Conservation (phyloP, 108 stramenopile species). For the Discostella stelligeroides region DNA sequence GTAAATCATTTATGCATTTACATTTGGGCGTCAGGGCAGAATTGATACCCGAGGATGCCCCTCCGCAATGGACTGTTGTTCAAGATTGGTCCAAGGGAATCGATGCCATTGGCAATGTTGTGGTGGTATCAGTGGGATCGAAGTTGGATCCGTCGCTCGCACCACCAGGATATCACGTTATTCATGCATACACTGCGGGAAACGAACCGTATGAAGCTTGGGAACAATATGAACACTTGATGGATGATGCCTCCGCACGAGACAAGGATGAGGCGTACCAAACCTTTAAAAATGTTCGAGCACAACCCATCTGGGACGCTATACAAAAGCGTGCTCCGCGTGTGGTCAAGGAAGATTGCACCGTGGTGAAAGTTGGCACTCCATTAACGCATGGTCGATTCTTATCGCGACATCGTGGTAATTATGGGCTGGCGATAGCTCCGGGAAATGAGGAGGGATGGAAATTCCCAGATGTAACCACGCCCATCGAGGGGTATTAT, state of each 20-base stretch:
- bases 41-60: conserved; percentile 85
- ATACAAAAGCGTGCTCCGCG: conserved; percentile 90
- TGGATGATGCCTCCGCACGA: conserved; percentile 63
- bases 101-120: conserved; percentile 87
- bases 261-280: conserved; percentile 79
- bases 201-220: conserved; percentile 89
- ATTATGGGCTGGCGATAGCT: conserved; percentile 51
- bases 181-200: conserved; percentile 92
- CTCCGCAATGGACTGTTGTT: conserved; percentile 95
- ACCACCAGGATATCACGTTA: conserved; percentile 90
- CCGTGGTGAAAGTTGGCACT: conserved; percentile 81
- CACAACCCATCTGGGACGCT: conserved; percentile 89
- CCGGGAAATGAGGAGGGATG: conserved; percentile 41
- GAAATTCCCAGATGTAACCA: conserved; percentile 51
- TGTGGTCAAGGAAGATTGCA: conserved; percentile 73
- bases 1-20: conserved; percentile 90
- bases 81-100: conserved; percentile 88
- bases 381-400: conserved; percentile 94
- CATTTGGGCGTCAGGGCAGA: conserved; percentile 91
- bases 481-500: conserved; percentile 53
- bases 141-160: conserved; percentile 87
- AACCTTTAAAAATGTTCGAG: conserved; percentile 81
- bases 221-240: conserved; percentile 66
- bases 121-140: conserved; percentile 79
- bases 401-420: conserved; percentile 53